Base-by-base conservation (phyloP, 2,329 filamentous ascomycete genomes). In the Fusarium hainanense region DNA sequence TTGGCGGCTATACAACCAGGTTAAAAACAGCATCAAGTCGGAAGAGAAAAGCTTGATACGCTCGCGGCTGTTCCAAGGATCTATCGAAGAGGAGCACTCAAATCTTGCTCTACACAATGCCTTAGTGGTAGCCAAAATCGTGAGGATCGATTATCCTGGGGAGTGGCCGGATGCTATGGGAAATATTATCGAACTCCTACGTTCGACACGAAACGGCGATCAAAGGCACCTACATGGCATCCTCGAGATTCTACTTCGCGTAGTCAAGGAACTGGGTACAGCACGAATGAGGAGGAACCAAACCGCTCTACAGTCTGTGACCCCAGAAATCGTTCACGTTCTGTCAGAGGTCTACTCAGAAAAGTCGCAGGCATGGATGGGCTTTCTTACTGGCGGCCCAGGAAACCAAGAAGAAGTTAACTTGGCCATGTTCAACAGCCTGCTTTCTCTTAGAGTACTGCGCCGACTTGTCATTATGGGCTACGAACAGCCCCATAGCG, bases 201-300 rank as follows among this genome's bases (percentile, higher is more conserved):
- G 92, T 58, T 78, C 77, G 2, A 74, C 73, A 32, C 75, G 72
- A 58, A 82, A 86, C 61, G 84, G 85, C 11, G 88, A 90, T 70
- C 88, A 89, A 44, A 76, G 90, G 14, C 89, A 92, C 57, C 87
- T 97, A 4, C 85, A 88, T 25, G 90, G 94, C 49, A 87, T 89
- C 10, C 85, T 98, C 44, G 85, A 93, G 54, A 89, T 97, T 14
- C 83, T 98, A 13, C 84, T 98, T 16, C 91, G 95, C 49, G 89
- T 97, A 28, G 90, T 97, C 75, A 99, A 98, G 81, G 96, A 98
- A 78, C 84, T 98, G 8, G 90, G 92, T 1, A 94, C 92, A 0
- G 94, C 92, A 4, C 87, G 93, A 44, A 80, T 98, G 49, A 87
- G 90, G 58, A 89, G 88, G 69, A 94, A 91, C 0, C 90, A 94